phyloP scores from a whole-genome alignment of 148 eudicot genomes.

The Amaranthus palmeri region DNA sequence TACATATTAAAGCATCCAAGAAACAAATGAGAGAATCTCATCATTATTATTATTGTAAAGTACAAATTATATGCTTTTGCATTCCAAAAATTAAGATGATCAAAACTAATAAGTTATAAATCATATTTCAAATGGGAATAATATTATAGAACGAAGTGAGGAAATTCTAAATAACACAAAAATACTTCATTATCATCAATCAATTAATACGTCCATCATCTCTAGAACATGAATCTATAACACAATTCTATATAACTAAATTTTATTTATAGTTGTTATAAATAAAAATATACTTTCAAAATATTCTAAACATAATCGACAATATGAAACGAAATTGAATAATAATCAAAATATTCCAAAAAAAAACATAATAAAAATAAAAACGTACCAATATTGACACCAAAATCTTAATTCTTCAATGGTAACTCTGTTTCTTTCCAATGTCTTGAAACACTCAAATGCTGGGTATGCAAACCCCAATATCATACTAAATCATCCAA shows the following conservation, averaged over 20 bases:
- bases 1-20: no score
- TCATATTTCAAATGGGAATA: no score
- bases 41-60: not conserved
- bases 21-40: no score
- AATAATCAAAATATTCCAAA: no score
- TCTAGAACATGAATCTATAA: no score
- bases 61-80: not conserved
- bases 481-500: constrained; percentile 42
- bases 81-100: no score
- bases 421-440: constrained; percentile 68
- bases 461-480: constrained; percentile 94
- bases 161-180: no score
- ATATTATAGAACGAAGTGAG: no score
- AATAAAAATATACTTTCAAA: no score
- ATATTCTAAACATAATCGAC: not conserved
- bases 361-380: no score
- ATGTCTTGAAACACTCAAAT: constrained; percentile 82
- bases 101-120: not conserved
- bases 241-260: no score
- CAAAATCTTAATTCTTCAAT: constrained; percentile 84
- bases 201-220: not conserved
- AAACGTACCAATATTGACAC: constrained; percentile 92
- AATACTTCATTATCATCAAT: constrained; percentile 5
- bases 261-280: not conserved
- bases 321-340: no score